Evolutionary conservation across 495 filamentous ascomycete species (phyloP).

Genomic region (Neurospora sp.): DNA sequence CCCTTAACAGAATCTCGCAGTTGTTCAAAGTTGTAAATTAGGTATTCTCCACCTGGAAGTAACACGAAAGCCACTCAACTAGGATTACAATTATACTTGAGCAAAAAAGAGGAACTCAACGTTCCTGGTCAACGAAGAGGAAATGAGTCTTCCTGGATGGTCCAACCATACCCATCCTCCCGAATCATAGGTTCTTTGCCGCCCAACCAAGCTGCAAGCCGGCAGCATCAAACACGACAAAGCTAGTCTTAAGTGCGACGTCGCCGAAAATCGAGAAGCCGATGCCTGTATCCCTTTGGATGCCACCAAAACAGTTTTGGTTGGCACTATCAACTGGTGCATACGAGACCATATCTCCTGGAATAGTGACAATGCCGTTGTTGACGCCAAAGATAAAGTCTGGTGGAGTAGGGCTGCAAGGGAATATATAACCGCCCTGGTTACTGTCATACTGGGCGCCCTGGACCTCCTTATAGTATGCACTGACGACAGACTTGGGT

Average conservation of each 20-base stretch:
- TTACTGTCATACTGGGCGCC: slow-evolving; percentile 35
- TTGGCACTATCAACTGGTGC: slow-evolving; percentile 23
- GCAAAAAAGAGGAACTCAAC: background rate
- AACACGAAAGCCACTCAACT: background rate
- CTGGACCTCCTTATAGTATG: slow-evolving; percentile 53
- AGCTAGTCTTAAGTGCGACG: slow-evolving; percentile 43
- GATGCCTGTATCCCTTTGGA: slow-evolving; percentile 52
- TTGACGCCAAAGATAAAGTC: slow-evolving; percentile 50
- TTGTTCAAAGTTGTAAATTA: background rate
- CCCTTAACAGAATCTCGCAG: background rate
- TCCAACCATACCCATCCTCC: background rate
- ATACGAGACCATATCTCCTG: slow-evolving; percentile 47
- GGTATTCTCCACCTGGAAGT: background rate
- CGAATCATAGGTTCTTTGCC: slow-evolving; percentile 21
- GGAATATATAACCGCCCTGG: slow-evolving; percentile 57
- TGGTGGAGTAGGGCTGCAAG: slow-evolving; percentile 53
- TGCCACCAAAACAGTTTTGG: slow-evolving; percentile 49
- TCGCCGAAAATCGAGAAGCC: slow-evolving; percentile 52
- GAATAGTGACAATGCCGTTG: slow-evolving; percentile 36
- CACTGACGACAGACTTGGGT: slow-evolving; percentile 40
- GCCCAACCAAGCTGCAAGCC: slow-evolving; percentile 48
- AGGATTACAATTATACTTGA: background rate
- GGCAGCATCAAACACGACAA: slow-evolving; percentile 52
- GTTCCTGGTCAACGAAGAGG: background rate
- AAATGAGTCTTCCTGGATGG: background rate